Evolutionary conservation across 352 stramenopile genomes (phyloP), one percentile per base, ranked within the genome.

Genomic region (Aphanomyces euteiches): DNA sequence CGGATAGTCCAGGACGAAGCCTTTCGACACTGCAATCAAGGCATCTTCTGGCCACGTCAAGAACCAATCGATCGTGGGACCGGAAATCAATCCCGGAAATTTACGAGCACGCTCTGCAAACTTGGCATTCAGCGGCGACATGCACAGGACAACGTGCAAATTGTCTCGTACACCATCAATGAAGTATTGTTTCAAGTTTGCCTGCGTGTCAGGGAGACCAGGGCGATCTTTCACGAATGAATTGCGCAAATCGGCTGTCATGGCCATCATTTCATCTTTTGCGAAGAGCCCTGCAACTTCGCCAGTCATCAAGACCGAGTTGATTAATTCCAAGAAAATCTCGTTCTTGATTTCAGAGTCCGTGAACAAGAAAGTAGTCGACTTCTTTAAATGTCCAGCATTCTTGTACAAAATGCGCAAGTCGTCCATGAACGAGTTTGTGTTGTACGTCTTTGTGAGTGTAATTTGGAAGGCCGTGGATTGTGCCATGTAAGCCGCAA

Each of bases 291-390:
- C 96, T 0, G 96, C 93, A n/a, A 99, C 95, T 82, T 99, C 97
- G 60, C 97, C 97, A 7, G 97, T 99, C 84, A 98, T 98, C 45
- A 99, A 83, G 45, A 99, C 92, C 28, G 89, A 98, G 80, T 99
- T 99, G 80, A 99, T 97, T 7, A 97, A 83, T 84, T 99, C 97
- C 48, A 99, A 79, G 77, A 99, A 99, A 67, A 98, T 97, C 76
- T 99, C 97, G 66, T 98, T 96, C 83, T 99, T 99, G 77, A 99
- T 99, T 74, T 99, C 96, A 7, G 94, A 96, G 73, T 99, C 97
- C 0, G 97, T 99, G 74, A 99, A 99, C 13, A 99, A 75, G 67
- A 99, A 99, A 41, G 95, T 98, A 47, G 97, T 99, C 37, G 92
- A 96, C 74, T 99, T 97, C 50, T 92, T 84, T 69, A 98, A 91